Evolutionary conservation across 352 stramenopile species (phyloP).

Genomic region (Phytophthora hybrid): DNA sequence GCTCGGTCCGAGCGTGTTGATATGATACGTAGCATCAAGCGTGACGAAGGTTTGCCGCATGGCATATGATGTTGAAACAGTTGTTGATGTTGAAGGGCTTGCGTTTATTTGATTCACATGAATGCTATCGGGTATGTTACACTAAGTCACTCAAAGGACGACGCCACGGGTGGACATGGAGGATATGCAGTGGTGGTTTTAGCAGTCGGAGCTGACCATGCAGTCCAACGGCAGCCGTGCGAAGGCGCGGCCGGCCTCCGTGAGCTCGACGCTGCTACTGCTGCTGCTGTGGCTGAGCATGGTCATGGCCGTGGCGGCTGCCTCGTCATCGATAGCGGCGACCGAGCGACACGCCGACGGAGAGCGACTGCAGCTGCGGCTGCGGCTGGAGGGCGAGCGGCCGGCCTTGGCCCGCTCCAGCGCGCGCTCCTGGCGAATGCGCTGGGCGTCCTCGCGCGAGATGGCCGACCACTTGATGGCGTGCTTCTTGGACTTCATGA

Average conservation of each 20-base stretch:
- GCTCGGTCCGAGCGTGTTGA: no score
- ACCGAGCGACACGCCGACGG: conserved; percentile 16
- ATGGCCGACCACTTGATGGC: conserved; percentile 45
- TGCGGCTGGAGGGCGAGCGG: conserved; percentile 31
- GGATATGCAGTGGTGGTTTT: conserved; percentile 11
- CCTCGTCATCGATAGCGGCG: conserved; percentile 28
- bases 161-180: conserved; percentile 8
- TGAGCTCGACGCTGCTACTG: conserved; percentile 28
- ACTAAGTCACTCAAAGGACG: conserved; percentile 24
- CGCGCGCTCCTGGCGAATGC: conserved; percentile 46
- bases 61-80: background rate
- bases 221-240: conserved; percentile 52
- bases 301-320: conserved; percentile 40
- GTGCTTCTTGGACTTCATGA: conserved; percentile 62
- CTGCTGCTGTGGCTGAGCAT: conserved; percentile 25
- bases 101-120: conserved; percentile 32
- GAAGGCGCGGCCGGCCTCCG: conserved; percentile 50
- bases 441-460: conserved; percentile 46
- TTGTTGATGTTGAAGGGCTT: conserved; percentile 2
- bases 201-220: conserved; percentile 33
- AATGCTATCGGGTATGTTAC: conserved; percentile 28
- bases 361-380: conserved; percentile 19
- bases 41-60: background rate
- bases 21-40: background rate
- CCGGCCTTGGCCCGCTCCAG: conserved; percentile 43